Percentiles rank a stretch among this genome's conserved stretches.
phyloP scores from a whole-genome alignment of 2,329 filamentous ascomycete genomes.

The Epichloe scottii region DNA sequence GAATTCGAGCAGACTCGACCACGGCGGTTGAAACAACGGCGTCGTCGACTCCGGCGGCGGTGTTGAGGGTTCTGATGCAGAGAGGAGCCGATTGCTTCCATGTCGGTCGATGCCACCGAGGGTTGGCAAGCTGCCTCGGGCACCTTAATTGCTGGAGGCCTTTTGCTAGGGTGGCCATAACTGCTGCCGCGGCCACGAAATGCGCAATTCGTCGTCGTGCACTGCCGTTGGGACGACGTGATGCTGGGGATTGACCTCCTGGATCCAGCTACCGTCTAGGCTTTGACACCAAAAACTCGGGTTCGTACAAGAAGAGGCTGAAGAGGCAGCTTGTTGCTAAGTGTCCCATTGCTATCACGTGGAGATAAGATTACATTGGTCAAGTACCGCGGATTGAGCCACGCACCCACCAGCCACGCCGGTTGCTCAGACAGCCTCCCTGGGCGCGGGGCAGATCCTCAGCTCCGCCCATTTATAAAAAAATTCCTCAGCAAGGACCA shows the following conservation, averaged over 20 bases:
- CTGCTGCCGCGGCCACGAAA: constrained; percentile 8
- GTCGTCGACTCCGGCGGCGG: constrained; percentile 9
- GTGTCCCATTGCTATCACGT: constrained; percentile 9
- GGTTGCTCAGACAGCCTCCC: constrained; percentile 9
- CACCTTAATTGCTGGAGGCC: constrained; percentile 25
- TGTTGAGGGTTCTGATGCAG: constrained; percentile 14
- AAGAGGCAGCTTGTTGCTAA: no score
- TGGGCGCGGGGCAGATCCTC: constrained; percentile 22
- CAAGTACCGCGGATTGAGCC: no score
- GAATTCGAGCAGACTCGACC: constrained; percentile 14
- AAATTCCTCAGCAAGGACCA: constrained; percentile 18
- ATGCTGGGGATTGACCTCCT: neutral
- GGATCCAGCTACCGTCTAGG: neutral
- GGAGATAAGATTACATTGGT: constrained; percentile 11
- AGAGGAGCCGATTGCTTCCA: constrained; percentile 13
- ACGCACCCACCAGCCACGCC: constrained; percentile 9
- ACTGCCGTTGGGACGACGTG: neutral
- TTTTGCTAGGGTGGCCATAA: constrained; percentile 23
- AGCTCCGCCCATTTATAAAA: constrained; percentile 15
- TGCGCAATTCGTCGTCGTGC: neutral
- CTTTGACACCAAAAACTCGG: neutral
- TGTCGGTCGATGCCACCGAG: constrained; percentile 18
- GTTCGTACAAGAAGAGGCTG: no score
- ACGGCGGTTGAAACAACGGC: constrained; percentile 8
- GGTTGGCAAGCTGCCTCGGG: constrained; percentile 16